phyloP scores from a whole-genome alignment of 495 filamentous ascomycete genomes.

The Trichoderma asperelloides region DNA sequence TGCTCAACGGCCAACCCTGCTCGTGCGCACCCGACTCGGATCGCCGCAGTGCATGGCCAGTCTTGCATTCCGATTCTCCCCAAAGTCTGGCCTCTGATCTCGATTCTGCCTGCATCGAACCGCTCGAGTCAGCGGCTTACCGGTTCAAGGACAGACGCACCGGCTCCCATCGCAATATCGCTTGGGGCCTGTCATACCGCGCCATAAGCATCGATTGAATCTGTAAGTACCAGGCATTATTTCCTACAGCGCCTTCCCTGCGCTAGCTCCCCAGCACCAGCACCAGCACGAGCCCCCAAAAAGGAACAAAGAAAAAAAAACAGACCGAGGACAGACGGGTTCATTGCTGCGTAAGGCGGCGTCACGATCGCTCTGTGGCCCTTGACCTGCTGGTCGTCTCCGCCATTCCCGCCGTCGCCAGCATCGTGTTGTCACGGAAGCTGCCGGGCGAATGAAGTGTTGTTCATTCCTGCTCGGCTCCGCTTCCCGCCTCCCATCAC shows the following conservation, averaged over 20 bases:
- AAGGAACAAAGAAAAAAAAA: too few relatives aligned
- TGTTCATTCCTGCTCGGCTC: constrained; percentile 6
- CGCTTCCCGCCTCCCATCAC: background rate
- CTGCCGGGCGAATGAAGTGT: constrained; percentile 6
- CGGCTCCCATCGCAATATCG: background rate
- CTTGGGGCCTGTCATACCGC: background rate
- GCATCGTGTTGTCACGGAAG: constrained; percentile 1
- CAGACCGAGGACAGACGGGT: background rate
- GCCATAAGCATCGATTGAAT: too few relatives aligned
- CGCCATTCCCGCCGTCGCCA: background rate
- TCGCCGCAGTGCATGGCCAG: background rate
- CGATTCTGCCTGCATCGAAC: background rate
- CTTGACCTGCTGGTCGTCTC: background rate
- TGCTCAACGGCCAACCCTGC: background rate
- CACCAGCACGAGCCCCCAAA: too few relatives aligned
- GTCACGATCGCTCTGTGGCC: background rate
- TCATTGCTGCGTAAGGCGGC: background rate
- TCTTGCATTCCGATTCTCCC: constrained; percentile 1
- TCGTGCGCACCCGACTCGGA: background rate
- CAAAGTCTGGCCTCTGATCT: background rate
- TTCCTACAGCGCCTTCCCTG: too few relatives aligned
- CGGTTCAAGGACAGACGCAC: too few relatives aligned
- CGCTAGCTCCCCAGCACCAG: too few relatives aligned
- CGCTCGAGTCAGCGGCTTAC: background rate
- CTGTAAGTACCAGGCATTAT: too few relatives aligned